Evolutionary conservation across 2,329 filamentous ascomycete genomes (phyloP).

Genomic region (Fusarium transvaalense): DNA sequence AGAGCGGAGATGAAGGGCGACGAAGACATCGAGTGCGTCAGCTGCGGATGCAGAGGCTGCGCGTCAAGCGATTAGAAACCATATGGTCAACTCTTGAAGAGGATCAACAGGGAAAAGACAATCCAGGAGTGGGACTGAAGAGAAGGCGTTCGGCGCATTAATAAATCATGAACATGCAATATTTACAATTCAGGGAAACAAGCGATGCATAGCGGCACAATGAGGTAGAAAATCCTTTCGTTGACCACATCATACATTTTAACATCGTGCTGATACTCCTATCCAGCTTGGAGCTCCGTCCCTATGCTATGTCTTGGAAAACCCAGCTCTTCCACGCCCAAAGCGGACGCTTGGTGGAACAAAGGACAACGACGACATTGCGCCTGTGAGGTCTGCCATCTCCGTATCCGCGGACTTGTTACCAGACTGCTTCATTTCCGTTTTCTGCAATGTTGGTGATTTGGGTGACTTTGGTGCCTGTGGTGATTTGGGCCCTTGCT

Average conservation of each 20-base stretch:
- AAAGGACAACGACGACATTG: constrained; percentile 80
- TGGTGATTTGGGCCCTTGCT: constrained; percentile 28
- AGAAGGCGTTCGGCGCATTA: constrained; percentile 47
- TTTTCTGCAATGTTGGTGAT: constrained; percentile 26
- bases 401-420: constrained; percentile 58
- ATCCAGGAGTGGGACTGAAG: constrained; percentile 13
- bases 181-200: constrained; percentile 18
- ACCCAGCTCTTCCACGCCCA: constrained; percentile 68
- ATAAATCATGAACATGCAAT: constrained; percentile 23
- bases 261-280: constrained; percentile 53
- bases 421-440: constrained; percentile 32
- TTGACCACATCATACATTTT: constrained; percentile 49
- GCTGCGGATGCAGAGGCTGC: constrained; percentile 93
- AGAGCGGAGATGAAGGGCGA: constrained; percentile 90
- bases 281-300: constrained; percentile 39
- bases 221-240: constrained; percentile 55
- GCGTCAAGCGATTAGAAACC: constrained; percentile 78
- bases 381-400: constrained; percentile 73
- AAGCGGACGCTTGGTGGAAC: constrained; percentile 76
- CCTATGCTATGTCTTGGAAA: constrained; percentile 59
- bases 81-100: not conserved
- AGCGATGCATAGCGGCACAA: constrained; percentile 31
- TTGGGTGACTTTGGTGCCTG: constrained; percentile 28
- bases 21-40: constrained; percentile 92
- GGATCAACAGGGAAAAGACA: not conserved